These are phyloP conservation scores for Grigorovia jiainica DNA, from an alignment of 805 yeast species.

Conservation along the genomic window DNA sequence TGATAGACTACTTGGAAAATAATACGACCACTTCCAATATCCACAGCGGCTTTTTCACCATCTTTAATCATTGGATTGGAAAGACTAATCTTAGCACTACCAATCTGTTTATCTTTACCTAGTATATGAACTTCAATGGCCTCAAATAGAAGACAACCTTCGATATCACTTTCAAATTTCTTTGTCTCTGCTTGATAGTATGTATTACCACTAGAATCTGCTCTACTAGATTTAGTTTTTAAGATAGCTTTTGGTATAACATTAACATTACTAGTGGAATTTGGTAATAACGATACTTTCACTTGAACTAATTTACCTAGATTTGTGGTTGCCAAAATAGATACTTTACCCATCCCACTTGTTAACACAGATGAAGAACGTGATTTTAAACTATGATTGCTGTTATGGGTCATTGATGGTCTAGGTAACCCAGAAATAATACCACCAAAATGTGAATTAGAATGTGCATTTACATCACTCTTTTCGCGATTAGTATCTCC, in stretches of 20 bases:
- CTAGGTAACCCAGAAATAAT: background rate
- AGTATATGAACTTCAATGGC: constrained; percentile 62
- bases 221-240: constrained; percentile 54
- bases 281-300: constrained; percentile 41
- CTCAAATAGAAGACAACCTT: constrained; percentile 48
- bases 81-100: constrained; percentile 44
- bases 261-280: constrained; percentile 26
- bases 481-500: background rate
- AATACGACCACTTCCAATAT: constrained; percentile 24
- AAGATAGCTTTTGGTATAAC: constrained; percentile 39
- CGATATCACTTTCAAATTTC: constrained; percentile 57
- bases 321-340: constrained; percentile 40
- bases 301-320: constrained; percentile 39
- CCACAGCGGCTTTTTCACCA: constrained; percentile 24
- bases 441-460: background rate
- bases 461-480: too few relatives aligned
- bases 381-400: background rate
- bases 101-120: constrained; percentile 61
- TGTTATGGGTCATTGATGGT: background rate
- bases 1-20: constrained; percentile 22
- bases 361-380: constrained; percentile 1
- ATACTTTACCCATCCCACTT: constrained; percentile 27
- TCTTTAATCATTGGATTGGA: constrained; percentile 32
- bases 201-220: constrained; percentile 35
- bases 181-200: constrained; percentile 51